Base-by-base conservation (phyloP, 2,329 filamentous ascomycete genomes). In the Aspergillus vadensis region DNA sequence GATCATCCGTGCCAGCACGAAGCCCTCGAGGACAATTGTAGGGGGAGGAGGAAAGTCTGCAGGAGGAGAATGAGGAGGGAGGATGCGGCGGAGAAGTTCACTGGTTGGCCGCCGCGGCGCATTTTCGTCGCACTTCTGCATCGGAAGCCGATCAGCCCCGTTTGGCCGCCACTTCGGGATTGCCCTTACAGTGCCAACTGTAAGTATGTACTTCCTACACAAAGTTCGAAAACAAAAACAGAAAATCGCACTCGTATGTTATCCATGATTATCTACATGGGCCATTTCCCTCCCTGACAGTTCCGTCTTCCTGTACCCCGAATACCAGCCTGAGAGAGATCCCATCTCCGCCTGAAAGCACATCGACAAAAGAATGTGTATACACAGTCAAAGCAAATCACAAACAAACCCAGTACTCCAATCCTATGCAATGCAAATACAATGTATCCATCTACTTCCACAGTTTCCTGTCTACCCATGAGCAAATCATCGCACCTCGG, bases 361-460 rank as follows among this genome's bases (percentile, higher is more conserved):
- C 32, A 59, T 52, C 51, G 23, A 56, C 32, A 51, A 57, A 47
- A n/a, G 27, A 65, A 52, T 23, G 56, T 60, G 53, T 61, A 56
- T 36, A 62, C 58, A 57, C 19, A 53, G 30, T 23, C 36, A 49
- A 57, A 49, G 58, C 49, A 60, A 53, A 17, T 30, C 27, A 30
- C 12, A 15, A 36, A 2, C 4, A 61, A 50, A 41, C 57, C 64
- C 63, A 66, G 64, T 63, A 61, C 70, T 68, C 69, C 68, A 36
- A 50, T 66, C 60, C 53, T 62, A 72, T 72, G 68, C 69, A 61
- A 69, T 63, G 55, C 61, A 63, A 48, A 52, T 51, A 21, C 47
- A 8, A 9, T 23, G 38, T 27, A 27, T 19, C 17, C 25, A 32
- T 44, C 10, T 15, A 12, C 14, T 15, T 23, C 38, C 32, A 17